Conservation (phyloP, 257 asterid genomes). For the Petrea volubilis region DNA sequence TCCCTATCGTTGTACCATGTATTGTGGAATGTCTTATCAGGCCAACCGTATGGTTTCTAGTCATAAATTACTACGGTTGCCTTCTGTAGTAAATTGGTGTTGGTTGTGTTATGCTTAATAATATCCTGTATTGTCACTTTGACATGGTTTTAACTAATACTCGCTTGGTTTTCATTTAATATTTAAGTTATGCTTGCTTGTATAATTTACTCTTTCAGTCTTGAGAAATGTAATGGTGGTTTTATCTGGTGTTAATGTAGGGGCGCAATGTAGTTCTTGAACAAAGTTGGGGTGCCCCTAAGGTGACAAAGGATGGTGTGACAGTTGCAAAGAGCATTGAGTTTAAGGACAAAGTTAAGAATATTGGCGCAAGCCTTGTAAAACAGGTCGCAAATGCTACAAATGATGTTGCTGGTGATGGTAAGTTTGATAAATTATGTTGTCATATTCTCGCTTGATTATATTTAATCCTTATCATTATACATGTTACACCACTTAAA, state of each 20-base stretch:
- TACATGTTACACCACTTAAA: background rate
- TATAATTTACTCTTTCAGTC: background rate
- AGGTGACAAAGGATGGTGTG: slow-evolving; percentile 97
- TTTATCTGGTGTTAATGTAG: slow-evolving; percentile 43
- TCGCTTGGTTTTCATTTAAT: background rate
- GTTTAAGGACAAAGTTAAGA: slow-evolving; percentile 83
- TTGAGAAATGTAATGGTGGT: background rate
- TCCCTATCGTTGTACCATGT: background rate
- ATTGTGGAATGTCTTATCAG: background rate
- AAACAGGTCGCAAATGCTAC: slow-evolving; percentile 99
- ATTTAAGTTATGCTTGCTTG: background rate
- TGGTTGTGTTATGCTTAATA: background rate
- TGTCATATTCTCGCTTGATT: background rate
- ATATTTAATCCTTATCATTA: background rate
- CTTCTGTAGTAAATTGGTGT: background rate
- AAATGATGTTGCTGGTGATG: slow-evolving; percentile 97
- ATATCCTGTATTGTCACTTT: background rate
- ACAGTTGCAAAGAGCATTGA: slow-evolving; percentile 97
- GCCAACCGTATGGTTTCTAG: background rate
- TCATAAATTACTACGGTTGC: background rate
- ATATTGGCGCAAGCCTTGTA: slow-evolving; percentile 95
- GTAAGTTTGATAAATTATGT: slow-evolving; percentile 40
- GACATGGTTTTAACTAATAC: background rate
- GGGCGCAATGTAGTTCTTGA: slow-evolving; percentile 96
- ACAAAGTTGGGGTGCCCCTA: slow-evolving; percentile 99